A percentile compares a stretch with the other conserved stretches of the same genome.
Conservation (phyloP, 257 asterid genomes). For the Solanum ossicruentum region DNA sequence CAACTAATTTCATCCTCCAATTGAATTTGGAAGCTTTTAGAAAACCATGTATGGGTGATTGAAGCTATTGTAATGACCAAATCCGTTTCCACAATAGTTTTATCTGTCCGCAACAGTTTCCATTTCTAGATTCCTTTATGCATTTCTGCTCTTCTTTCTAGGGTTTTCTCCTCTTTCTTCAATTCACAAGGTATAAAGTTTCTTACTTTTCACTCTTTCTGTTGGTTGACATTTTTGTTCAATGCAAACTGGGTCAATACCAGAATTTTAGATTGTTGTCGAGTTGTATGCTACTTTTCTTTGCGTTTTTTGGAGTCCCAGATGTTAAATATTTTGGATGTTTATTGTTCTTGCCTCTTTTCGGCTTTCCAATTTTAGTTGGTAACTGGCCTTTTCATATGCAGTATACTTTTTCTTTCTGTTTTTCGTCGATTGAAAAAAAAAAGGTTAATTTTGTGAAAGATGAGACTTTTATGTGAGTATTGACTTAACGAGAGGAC, state of each 20-base stretch:
- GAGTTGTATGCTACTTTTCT: neutral
- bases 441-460: neutral
- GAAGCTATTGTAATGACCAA: neutral
- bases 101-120: neutral
- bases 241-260: neutral
- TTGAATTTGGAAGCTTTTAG: neutral
- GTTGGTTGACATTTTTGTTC: neutral
- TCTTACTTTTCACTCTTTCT: neutral
- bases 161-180: neutral
- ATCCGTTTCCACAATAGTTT: neutral
- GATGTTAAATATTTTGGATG: neutral
- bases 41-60: neutral
- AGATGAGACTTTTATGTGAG: slow-evolving; percentile 2
- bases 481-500: neutral
- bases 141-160: neutral
- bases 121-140: neutral
- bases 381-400: neutral
- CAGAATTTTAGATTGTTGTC: neutral
- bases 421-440: neutral
- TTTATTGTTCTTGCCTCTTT: neutral
- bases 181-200: neutral
- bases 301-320: neutral
- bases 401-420: neutral
- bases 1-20: neutral
- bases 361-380: neutral